Evolutionary conservation across 176 grass and related monocot species (phyloP).

Genomic region (Carex scoparia): DNA sequence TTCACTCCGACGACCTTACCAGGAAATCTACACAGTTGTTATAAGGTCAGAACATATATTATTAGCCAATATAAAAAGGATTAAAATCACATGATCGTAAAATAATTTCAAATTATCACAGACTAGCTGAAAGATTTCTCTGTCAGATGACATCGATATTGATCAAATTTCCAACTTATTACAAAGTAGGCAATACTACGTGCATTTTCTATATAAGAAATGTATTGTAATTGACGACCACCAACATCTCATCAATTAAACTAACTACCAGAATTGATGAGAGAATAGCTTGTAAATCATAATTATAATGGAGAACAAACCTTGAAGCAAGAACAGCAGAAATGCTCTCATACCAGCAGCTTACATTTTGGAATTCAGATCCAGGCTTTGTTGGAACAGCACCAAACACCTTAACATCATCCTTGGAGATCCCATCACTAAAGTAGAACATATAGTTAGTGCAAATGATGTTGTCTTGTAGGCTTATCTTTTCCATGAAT

Average conservation of each 20-base stretch:
- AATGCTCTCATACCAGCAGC: constrained; percentile 64
- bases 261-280: neutral
- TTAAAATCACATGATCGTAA: neutral
- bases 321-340: constrained; percentile 47
- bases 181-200: neutral
- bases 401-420: constrained; percentile 73
- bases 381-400: constrained; percentile 57
- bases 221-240: neutral
- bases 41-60: constrained; percentile 7
- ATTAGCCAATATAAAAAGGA: neutral
- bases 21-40: constrained; percentile 52
- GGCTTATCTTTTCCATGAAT: neutral
- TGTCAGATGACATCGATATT: no score
- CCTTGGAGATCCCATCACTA: constrained; percentile 66
- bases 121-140: neutral
- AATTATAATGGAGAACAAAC: constrained; percentile 25
- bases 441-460: neutral
- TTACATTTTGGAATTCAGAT: constrained; percentile 49
- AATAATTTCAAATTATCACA: neutral
- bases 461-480: neutral
- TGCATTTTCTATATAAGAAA: neutral
- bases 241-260: neutral
- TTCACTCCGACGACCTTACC: constrained; percentile 66
- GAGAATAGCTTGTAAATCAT: neutral
- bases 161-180: neutral